A percentile compares a stretch with the other conserved stretches of the same genome.
Conservation (phyloP, 257 asterid genomes). For the Solanum pimpinellifolium region DNA sequence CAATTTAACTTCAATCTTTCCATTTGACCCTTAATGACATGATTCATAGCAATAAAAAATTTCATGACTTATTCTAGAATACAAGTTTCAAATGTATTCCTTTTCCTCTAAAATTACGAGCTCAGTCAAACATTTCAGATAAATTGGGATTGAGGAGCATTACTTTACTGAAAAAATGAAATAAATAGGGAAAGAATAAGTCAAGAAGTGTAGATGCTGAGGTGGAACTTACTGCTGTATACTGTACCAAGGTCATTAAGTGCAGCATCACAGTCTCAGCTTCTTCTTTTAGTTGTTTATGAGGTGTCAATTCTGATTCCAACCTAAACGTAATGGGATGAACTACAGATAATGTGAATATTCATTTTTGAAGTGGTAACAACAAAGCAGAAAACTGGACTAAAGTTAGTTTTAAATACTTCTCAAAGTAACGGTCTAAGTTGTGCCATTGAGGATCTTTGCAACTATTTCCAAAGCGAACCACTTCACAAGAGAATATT, state of each 20-base stretch:
- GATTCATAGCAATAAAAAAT: neutral
- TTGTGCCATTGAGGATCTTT: conserved; percentile 99
- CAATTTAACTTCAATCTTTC: neutral
- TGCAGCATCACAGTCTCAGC: conserved; percentile 65
- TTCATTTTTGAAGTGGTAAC: conserved; percentile 1
- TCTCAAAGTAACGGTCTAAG: conserved; percentile 89
- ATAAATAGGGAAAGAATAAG: neutral
- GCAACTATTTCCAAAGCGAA: conserved; percentile 92
- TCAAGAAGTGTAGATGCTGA: neutral
- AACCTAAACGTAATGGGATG: conserved; percentile 35
- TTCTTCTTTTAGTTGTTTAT: conserved; percentile 68
- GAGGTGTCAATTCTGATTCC: conserved; percentile 69
- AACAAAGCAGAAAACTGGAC: neutral
- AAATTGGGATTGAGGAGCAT: neutral
- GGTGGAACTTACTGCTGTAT: conserved; percentile 66
- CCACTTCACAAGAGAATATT: conserved; percentile 77
- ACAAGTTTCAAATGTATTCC: neutral
- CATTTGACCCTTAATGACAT: neutral
- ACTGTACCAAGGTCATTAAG: conserved; percentile 72
- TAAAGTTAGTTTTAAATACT: conserved; percentile 37
- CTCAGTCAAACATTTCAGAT: neutral
- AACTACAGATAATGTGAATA: conserved; percentile 20
- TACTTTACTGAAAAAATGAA: neutral
- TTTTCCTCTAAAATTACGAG: neutral
- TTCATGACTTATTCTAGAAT: neutral